phyloP scores from a whole-genome alignment of 371 early-diverging fungal species.

The Synchytrium microbalum region DNA sequence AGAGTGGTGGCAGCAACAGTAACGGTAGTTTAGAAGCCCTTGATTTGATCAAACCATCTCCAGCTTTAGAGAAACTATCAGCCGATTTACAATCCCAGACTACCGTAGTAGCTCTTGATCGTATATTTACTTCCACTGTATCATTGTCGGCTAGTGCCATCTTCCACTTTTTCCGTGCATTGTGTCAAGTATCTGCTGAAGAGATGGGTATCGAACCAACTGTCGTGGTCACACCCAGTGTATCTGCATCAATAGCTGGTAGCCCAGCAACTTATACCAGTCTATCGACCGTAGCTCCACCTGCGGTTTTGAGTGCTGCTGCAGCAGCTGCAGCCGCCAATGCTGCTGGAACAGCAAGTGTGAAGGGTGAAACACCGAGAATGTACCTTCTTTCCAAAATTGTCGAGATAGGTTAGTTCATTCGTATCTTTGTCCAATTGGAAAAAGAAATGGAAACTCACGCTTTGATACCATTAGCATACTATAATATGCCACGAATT shows the following conservation, averaged over 20 bases:
- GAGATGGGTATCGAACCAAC: conserved; percentile 40
- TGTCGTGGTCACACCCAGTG: conserved; percentile 9
- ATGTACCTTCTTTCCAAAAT: conserved; percentile 80
- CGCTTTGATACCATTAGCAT: too few relatives aligned
- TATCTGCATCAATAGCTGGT: conserved; percentile 2
- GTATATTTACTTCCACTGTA: conserved; percentile 41
- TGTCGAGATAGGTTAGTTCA: conserved; percentile 62
- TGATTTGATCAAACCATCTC: conserved; percentile 5
- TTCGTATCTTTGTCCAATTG: too few relatives aligned
- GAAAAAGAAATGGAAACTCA: too few relatives aligned
- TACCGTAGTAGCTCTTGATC: conserved; percentile 40
- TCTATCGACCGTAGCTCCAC: neutral
- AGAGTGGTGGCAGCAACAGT: neutral
- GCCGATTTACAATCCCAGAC: conserved; percentile 37
- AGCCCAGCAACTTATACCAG: neutral
- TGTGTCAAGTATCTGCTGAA: conserved; percentile 42
- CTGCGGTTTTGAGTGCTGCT: conserved; percentile 2
- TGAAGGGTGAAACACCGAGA: conserved; percentile 33
- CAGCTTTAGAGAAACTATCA: conserved; percentile 24
- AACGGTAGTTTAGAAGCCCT: neutral
- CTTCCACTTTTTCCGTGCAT: conserved; percentile 40
- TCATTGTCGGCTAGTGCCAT: conserved; percentile 38
- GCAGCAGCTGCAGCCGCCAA: neutral
- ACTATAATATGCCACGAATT: conserved; percentile 58
- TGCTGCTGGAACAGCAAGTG: conserved; percentile 1